Evolutionary conservation across 1,284 basidiomycete genomes (phyloP).

Genomic region (Tremellales sp.): DNA sequence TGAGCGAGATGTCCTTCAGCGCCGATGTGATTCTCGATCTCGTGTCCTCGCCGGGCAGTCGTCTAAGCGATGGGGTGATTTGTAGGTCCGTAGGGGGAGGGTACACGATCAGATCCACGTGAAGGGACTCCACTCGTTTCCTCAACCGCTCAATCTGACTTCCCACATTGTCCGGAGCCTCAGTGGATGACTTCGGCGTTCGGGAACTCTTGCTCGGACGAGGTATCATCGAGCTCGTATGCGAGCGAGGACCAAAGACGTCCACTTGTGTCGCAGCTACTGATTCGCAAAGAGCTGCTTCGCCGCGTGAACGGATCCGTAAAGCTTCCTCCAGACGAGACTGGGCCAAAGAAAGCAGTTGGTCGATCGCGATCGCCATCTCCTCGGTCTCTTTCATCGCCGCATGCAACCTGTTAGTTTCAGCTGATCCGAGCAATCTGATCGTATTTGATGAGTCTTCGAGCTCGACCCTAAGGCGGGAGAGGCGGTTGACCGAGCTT

Average conservation of each 20-base stretch:
- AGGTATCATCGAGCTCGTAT: background rate
- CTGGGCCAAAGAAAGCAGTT: background rate
- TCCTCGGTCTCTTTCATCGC: constrained; percentile 11
- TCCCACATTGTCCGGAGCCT: constrained; percentile 1
- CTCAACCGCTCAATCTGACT: background rate
- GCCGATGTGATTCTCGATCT: background rate
- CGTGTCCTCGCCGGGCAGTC: background rate
- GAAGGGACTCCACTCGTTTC: constrained; percentile 1
- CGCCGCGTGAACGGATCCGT: no score
- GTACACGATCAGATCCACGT: constrained; percentile 1
- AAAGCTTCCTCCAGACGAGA: no score
- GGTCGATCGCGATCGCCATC: constrained; percentile 1
- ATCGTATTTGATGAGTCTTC: no score
- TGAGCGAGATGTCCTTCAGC: background rate
- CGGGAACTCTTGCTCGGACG: background rate
- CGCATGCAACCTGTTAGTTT: no score
- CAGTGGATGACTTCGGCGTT: background rate
- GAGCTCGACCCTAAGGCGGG: no score
- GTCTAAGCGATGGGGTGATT: background rate
- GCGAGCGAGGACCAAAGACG: constrained; percentile 6
- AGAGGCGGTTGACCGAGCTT: no score
- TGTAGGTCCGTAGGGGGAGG: background rate
- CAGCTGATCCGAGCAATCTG: no score
- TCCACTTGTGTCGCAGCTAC: no score
- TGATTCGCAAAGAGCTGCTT: no score